Conservation (phyloP, 768 basidiomycete species). For the Paxillus rubicundulus region DNA sequence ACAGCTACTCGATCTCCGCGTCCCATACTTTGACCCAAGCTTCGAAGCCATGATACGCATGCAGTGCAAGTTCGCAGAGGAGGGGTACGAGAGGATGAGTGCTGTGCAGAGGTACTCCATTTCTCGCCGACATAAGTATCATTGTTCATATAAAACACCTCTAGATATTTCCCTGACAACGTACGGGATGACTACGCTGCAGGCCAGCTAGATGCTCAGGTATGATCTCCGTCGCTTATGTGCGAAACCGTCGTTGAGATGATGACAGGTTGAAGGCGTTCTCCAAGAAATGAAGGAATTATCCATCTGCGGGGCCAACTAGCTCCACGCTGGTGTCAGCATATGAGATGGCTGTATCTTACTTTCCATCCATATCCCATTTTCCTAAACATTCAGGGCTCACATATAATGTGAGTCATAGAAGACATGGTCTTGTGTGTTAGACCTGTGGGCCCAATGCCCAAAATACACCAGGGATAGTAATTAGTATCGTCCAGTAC, state of each 20-base stretch:
- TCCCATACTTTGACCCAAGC: constrained; percentile 97
- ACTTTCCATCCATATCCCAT: neutral
- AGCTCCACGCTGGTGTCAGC: neutral
- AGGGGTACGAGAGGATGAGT: constrained; percentile 95
- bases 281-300: constrained; percentile 95
- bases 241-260: constrained; percentile 1
- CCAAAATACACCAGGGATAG: constrained; percentile 12
- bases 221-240: constrained; percentile 23
- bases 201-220: constrained; percentile 93
- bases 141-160: neutral
- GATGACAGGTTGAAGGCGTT: constrained; percentile 82
- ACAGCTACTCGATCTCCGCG: constrained; percentile 87
- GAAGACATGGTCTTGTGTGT: neutral
- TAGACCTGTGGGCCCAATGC: neutral
- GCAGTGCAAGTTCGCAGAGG: constrained; percentile 97
- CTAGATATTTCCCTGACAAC: constrained; percentile 82
- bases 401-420: neutral
- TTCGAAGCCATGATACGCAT: constrained; percentile 99
- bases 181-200: constrained; percentile 97
- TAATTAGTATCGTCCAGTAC: constrained; percentile 12
- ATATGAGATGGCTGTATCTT: constrained; percentile 9
- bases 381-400: neutral
- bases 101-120: constrained; percentile 77
- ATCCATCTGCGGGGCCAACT: constrained; percentile 79
- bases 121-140: neutral